phyloP scores from a whole-genome alignment of 345 rosid genomes.

The Dipteronia sinensis region DNA sequence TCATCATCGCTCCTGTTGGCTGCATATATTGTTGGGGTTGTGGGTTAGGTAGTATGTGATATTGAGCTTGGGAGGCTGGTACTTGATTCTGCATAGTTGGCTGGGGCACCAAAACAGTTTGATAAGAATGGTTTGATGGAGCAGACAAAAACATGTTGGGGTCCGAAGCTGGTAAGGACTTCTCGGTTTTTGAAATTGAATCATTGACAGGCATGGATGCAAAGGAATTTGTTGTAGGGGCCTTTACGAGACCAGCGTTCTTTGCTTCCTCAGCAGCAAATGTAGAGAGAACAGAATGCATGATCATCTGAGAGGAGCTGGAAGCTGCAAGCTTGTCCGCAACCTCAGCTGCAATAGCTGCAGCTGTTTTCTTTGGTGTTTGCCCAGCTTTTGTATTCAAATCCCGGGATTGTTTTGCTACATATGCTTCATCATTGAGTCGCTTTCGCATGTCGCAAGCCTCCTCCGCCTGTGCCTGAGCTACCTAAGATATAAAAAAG shows the following conservation, averaged over 20 bases:
- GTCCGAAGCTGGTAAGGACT: conserved; percentile 46
- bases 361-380: conserved; percentile 68
- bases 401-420: conserved; percentile 19
- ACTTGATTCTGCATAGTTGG: conserved; percentile 47
- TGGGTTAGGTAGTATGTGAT: conserved; percentile 59
- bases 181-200: conserved; percentile 46
- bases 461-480: conserved; percentile 76
- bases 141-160: conserved; percentile 39
- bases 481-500: conserved; percentile 49
- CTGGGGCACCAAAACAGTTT: conserved; percentile 40
- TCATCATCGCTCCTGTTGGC: conserved; percentile 50
- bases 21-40: conserved; percentile 60
- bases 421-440: conserved; percentile 57
- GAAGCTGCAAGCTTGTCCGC: conserved; percentile 91
- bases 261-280: conserved; percentile 94
- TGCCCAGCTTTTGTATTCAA: conserved; percentile 44
- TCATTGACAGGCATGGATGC: conserved; percentile 24
- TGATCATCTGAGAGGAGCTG: conserved; percentile 85
- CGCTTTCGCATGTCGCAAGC: conserved; percentile 65
- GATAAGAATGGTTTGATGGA: conserved; percentile 46
- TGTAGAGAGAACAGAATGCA: conserved; percentile 87
- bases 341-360: conserved; percentile 95
- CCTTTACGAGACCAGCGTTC: conserved; percentile 48
- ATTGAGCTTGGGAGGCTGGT: conserved; percentile 55
- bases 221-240: conserved; percentile 32